Base-by-base conservation (phyloP, 352 stramenopile species). In the Thraustochytrium sp. region DNA sequence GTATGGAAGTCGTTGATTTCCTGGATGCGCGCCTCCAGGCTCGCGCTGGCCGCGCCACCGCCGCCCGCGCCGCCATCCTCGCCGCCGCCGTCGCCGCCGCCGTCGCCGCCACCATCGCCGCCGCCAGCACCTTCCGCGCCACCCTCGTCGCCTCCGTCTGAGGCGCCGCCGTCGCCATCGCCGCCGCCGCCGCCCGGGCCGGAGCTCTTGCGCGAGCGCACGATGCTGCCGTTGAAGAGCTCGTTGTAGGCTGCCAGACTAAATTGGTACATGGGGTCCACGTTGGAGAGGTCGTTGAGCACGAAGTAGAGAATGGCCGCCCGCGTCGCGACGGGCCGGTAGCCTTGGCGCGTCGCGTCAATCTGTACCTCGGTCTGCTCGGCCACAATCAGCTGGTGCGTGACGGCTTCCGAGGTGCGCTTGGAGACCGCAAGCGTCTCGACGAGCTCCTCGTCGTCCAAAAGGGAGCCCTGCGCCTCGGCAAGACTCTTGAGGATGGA, bases 241-340 rank as follows among this genome's bases (percentile, higher is more conserved):
- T 93, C 92, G 23, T 97, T 91, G 82, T 98, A 98, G 0, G 92
- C 91, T 55, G 98, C 95, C 18, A 98, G 87, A 8, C 92, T 97
- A 83, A 98, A 98, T 85, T 98, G 94, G 87, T 98, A 98, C 95
- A 98, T 98, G 5, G 94, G 92, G 62, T 98, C 95, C 1, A 98
- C 93, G 37, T 89, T 92, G 11, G 92, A 92, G 89, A 98, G 94
- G 83, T 98, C 94, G 65, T 97, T 96, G 13, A 98, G 84, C 13
- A 98, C 94, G 85, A 98, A 98, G 82, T 98, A 98, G 0, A 97
- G 87, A 21, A 97, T 96, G 5, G 94, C 96, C 18, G 93, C 95
- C n/a, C 94, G 92, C 38, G 96, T 87, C 0, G 95, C 93, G 8
- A 97, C 94, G 11, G 93, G 89, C 0, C 92, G 88, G 85, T 98